Percentiles rank a stretch among this genome's conserved stretches.
Evolutionary conservation across 257 asterid genomes (phyloP).

Genomic region (Solanum verrucosum): DNA sequence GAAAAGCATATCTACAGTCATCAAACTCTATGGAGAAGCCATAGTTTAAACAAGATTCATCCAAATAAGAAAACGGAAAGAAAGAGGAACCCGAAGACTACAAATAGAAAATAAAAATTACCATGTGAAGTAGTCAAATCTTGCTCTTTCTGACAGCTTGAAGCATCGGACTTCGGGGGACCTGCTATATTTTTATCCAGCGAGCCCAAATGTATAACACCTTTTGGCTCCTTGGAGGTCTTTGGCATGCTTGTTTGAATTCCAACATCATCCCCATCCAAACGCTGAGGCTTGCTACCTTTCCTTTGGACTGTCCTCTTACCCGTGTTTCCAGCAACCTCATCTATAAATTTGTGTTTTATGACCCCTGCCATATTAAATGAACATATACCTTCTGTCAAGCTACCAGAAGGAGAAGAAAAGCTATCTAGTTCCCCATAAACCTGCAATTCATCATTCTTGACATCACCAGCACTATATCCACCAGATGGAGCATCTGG

Average conservation of each 20-base stretch:
- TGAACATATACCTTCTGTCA: conserved; percentile 35
- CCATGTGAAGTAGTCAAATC: conserved; percentile 55
- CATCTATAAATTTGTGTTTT: conserved; percentile 46
- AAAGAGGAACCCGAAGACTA: not conserved
- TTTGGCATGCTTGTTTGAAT: conserved; percentile 29
- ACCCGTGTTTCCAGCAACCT: conserved; percentile 32
- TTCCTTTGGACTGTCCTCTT: conserved; percentile 53
- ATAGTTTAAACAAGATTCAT: not conserved
- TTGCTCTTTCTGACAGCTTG: conserved; percentile 45
- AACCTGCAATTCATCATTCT: conserved; percentile 27
- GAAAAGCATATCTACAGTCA: not conserved
- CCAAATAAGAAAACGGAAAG: not conserved
- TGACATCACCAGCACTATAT: conserved; percentile 19
- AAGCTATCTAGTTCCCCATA: conserved; percentile 32
- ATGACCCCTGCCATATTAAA: conserved; percentile 34
- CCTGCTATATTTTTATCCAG: conserved; percentile 43
- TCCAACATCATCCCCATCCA: conserved; percentile 39
- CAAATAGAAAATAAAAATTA: conserved; percentile 7
- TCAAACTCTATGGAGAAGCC: not conserved
- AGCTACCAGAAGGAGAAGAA: conserved; percentile 52
- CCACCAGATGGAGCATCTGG: conserved; percentile 25
- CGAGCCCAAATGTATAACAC: conserved; percentile 86
- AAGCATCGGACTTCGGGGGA: conserved; percentile 57
- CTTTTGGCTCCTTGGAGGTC: conserved; percentile 62
- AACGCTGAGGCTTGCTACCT: conserved; percentile 37